These are phyloP conservation scores for Lichina pygmaea DNA, from an alignment of 495 filamentous ascomycete genomes.

Conservation along the genomic window DNA sequence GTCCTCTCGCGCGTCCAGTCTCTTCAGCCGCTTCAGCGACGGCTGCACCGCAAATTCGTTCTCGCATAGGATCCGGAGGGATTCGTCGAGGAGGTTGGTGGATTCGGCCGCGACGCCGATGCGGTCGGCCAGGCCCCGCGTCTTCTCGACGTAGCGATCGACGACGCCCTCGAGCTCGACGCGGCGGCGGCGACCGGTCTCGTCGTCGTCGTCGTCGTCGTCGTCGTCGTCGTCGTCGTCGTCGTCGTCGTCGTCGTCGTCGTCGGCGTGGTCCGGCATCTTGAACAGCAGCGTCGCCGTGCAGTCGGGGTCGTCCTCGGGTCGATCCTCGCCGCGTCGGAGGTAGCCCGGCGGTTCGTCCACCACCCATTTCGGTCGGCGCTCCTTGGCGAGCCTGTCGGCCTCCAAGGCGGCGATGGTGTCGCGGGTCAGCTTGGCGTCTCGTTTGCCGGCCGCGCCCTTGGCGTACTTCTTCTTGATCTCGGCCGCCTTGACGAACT, in stretches of 20 bases:
- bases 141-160: conserved; percentile 46
- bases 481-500: conserved; percentile 71
- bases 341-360: conserved; percentile 78
- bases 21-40: conserved; percentile 45
- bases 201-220: conserved; percentile 29
- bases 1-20: conserved; percentile 38
- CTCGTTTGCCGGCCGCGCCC: conserved; percentile 28
- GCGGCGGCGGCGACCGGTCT: not conserved
- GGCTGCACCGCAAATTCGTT: conserved; percentile 42
- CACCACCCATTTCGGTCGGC: conserved; percentile 73
- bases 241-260: conserved; percentile 6
- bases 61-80: conserved; percentile 41
- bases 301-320: conserved; percentile 22
- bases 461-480: conserved; percentile 53
- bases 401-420: conserved; percentile 51
- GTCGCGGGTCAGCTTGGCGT: conserved; percentile 51
- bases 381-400: conserved; percentile 48
- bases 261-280: conserved; percentile 13
- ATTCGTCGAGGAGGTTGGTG: conserved; percentile 77
- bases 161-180: conserved; percentile 25
- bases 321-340: conserved; percentile 51
- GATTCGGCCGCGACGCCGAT: conserved; percentile 40
- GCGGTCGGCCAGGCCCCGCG: conserved; percentile 28
- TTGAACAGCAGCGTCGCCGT: conserved; percentile 35
- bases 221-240: conserved; percentile 3